A percentile compares a stretch with the other conserved stretches of the same genome.
Conservation (phyloP, 2,329 filamentous ascomycete species). For the Beauveria australis region DNA sequence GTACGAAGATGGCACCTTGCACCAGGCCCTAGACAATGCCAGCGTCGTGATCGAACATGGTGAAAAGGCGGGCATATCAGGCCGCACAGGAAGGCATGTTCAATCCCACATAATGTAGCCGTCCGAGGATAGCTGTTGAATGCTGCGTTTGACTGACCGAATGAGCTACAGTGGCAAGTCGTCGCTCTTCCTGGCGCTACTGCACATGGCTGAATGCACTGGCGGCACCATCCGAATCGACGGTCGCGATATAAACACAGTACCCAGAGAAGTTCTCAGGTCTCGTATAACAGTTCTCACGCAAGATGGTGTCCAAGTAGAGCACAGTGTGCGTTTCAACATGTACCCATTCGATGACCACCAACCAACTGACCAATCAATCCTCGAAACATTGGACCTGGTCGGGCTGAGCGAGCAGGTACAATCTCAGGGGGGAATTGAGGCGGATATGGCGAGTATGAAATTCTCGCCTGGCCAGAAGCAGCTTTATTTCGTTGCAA, state of each 20-base stretch:
- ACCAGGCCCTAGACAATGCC: not conserved
- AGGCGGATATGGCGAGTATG: not conserved
- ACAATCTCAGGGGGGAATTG: not conserved
- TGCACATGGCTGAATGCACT: not conserved
- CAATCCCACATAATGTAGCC: too few species aligned
- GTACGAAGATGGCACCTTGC: not conserved
- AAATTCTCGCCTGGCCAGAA: not conserved
- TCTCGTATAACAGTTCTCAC: not conserved
- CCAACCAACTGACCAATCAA: not conserved
- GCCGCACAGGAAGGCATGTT: not conserved
- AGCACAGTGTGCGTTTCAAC: not conserved
- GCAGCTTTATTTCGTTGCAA: not conserved
- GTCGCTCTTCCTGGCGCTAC: not conserved
- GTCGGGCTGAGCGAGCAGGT: conserved; percentile 12
- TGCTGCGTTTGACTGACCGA: not conserved
- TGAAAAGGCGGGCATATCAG: not conserved
- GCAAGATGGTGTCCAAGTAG: not conserved
- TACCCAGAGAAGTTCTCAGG: not conserved
- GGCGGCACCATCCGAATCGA: not conserved
- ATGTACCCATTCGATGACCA: not conserved
- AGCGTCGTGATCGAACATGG: not conserved
- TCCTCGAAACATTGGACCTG: not conserved
- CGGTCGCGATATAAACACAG: not conserved
- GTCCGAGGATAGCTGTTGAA: too few species aligned
- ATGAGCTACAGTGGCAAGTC: not conserved